phyloP scores from a whole-genome alignment of 2,329 filamentous ascomycete genomes.

The Aureobasidium sp. region DNA sequence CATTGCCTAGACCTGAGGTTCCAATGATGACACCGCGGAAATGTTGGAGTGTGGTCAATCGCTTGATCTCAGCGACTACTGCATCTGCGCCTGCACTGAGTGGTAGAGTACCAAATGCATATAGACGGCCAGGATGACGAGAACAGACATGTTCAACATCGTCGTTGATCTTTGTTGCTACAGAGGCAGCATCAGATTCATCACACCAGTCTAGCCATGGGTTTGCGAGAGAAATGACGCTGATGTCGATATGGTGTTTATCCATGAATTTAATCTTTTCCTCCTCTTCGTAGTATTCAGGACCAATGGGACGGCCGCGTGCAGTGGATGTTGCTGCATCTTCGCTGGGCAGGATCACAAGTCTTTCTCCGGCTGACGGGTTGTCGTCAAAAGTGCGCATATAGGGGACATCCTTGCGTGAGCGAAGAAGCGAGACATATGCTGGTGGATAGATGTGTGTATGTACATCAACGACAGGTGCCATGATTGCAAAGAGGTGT shows the following conservation, averaged over 20 bases:
- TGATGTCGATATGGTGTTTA: slow-evolving; percentile 81
- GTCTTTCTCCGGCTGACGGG: slow-evolving; percentile 61
- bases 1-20: slow-evolving; percentile 81
- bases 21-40: slow-evolving; percentile 91
- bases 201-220: slow-evolving; percentile 92
- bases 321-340: slow-evolving; percentile 34
- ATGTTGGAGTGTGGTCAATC: slow-evolving; percentile 68
- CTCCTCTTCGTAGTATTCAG: slow-evolving; percentile 82
- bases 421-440: slow-evolving; percentile 64
- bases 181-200: slow-evolving; percentile 67
- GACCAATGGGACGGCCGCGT: slow-evolving; percentile 83
- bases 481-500: slow-evolving; percentile 25
- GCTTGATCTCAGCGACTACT: slow-evolving; percentile 70
- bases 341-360: slow-evolving; percentile 70
- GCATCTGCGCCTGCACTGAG: slow-evolving; percentile 70
- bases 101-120: slow-evolving; percentile 85
- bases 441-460: slow-evolving; percentile 70
- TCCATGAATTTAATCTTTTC: slow-evolving; percentile 93
- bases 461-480: slow-evolving; percentile 62
- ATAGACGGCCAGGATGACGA: slow-evolving; percentile 72
- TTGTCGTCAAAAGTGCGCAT: slow-evolving; percentile 67
- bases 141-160: slow-evolving; percentile 80
- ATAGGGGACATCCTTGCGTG: slow-evolving; percentile 71
- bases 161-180: slow-evolving; percentile 76
- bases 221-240: slow-evolving; percentile 90